These are phyloP conservation scores for Rhodomyrtus tomentosa DNA, from an alignment of 345 rosid genomes.

Conservation along the genomic window DNA sequence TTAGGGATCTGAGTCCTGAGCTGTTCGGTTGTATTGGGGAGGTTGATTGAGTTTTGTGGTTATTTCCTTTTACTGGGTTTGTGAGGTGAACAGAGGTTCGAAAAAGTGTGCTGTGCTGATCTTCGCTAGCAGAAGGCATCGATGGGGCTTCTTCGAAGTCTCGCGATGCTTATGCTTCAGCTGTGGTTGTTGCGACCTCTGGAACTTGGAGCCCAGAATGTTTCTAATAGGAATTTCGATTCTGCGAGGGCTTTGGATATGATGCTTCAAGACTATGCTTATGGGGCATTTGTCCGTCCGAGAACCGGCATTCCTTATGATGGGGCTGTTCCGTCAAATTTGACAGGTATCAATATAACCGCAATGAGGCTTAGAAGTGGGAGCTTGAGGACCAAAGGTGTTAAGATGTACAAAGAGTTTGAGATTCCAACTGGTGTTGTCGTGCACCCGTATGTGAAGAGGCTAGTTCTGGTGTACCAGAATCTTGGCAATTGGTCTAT, in stretches of 20 bases:
- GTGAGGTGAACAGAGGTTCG: not conserved
- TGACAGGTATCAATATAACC: conserved; percentile 52
- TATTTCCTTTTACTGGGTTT: not conserved
- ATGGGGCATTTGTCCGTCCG: conserved; percentile 43
- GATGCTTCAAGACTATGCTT: conserved; percentile 83
- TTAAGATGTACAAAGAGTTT: conserved; percentile 37
- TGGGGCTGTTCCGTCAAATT: conserved; percentile 44
- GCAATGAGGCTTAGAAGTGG: conserved; percentile 86
- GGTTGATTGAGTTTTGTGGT: not conserved
- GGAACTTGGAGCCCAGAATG: conserved; percentile 14
- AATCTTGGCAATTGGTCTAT: conserved; percentile 68
- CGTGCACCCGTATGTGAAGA: conserved; percentile 51
- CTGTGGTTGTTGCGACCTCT: conserved; percentile 12
- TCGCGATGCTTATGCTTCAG: conserved; percentile 34
- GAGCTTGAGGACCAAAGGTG: conserved; percentile 56
- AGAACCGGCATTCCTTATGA: conserved; percentile 61
- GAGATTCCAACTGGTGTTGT: conserved; percentile 41
- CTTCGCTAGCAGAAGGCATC: conserved; percentile 13
- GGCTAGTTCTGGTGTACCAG: conserved; percentile 80
- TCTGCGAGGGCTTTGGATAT: conserved; percentile 45
- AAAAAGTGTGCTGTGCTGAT: not conserved
- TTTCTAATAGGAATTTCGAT: not conserved
- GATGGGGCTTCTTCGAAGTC: conserved; percentile 67
- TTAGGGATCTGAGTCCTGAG: not conserved
- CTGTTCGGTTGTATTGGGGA: not conserved